A percentile compares a stretch with the other conserved stretches of the same genome.
Evolutionary conservation across 2,329 filamentous ascomycete species (phyloP).

Genomic region (Mollisia scopiformis): DNA sequence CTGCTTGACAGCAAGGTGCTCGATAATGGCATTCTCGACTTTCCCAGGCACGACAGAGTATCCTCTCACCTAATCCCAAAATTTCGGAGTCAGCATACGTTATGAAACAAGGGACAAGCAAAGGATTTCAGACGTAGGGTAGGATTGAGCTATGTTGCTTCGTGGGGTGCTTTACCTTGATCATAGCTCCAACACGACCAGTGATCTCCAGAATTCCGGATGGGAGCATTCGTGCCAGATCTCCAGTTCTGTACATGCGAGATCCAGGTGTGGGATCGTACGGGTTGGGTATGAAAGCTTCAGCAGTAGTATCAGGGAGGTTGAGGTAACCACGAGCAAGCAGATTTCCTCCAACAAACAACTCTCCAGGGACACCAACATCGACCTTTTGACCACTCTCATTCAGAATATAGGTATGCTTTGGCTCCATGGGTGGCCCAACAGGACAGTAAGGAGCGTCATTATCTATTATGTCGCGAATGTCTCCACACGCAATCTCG

Average conservation of each 20-base stretch:
- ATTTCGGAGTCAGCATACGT: too few species aligned
- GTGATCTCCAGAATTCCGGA: conserved; percentile 84
- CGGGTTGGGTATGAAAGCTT: conserved; percentile 69
- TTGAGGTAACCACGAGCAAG: conserved; percentile 80
- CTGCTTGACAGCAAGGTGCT: conserved; percentile 69
- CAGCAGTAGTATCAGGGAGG: conserved; percentile 75
- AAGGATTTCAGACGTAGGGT: too few species aligned
- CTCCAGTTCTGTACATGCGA: conserved; percentile 82
- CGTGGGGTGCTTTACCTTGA: too few species aligned
- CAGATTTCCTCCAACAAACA: conserved; percentile 75
- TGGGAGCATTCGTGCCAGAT: conserved; percentile 79
- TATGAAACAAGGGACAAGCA: too few species aligned
- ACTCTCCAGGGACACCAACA: conserved; percentile 67
- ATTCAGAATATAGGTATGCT: conserved; percentile 73
- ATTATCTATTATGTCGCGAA: conserved; percentile 67
- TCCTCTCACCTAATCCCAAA: too few species aligned
- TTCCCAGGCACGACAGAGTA: conserved; percentile 88
- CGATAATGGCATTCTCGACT: conserved; percentile 68
- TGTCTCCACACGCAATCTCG: conserved; percentile 68
- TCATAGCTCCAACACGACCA: conserved; percentile 84
- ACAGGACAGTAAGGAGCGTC: conserved; percentile 73
- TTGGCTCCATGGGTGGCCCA: conserved; percentile 68
- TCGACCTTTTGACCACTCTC: conserved; percentile 68
- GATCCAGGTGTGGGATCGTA: conserved; percentile 63
- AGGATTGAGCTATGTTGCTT: too few species aligned